phyloP scores from a whole-genome alignment of 2,329 filamentous ascomycete genomes.

The Cladosporium sp. region DNA sequence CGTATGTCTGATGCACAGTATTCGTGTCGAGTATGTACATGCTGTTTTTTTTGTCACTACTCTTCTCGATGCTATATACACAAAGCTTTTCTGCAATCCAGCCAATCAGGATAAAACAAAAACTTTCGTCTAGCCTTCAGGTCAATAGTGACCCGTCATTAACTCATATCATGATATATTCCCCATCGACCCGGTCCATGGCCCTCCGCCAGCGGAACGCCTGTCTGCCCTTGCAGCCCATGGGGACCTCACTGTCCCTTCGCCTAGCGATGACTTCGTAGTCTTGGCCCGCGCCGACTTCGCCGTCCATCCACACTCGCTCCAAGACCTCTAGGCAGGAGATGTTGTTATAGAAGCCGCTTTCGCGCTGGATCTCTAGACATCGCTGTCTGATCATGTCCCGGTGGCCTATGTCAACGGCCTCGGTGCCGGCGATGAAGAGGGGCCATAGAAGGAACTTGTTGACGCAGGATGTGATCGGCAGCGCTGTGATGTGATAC shows the following conservation, averaged over 20 bases:
- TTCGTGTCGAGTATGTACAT: background rate
- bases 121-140: constrained; percentile 18
- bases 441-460: constrained; percentile 94
- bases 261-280: constrained; percentile 31
- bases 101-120: background rate
- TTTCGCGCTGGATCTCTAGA: constrained; percentile 81
- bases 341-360: constrained; percentile 91
- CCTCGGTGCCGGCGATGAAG: constrained; percentile 87
- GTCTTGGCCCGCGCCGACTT: constrained; percentile 29
- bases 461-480: constrained; percentile 69
- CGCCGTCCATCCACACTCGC: constrained; percentile 66
- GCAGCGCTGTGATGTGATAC: constrained; percentile 77
- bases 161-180: constrained; percentile 53
- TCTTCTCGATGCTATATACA: background rate
- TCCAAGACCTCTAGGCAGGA: constrained; percentile 83
- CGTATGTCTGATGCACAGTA: background rate
- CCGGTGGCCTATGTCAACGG: constrained; percentile 77
- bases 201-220: constrained; percentile 52
- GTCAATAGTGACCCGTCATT: background rate
- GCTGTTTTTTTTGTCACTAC: background rate
- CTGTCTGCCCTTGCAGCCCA: constrained; percentile 31
- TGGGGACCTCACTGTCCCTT: constrained; percentile 18
- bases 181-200: constrained; percentile 53
- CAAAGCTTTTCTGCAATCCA: background rate
- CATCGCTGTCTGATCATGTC: constrained; percentile 77